These are phyloP conservation scores for sunflower (Helianthus annuus) DNA, from an alignment of 129 eudicot species.

Conservation along the genomic window HanXRQr2.0-SUNRISE NC_035438.2:8553797-8554296, in stretches of 20 bases:
- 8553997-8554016: neutral
- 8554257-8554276: conserved; percentile 84
- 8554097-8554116: conserved; percentile 46
- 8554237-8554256: neutral
- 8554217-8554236: neutral
- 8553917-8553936: conserved; percentile 45
- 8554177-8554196: neutral
- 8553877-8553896: conserved; percentile 68
- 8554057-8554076: conserved; percentile 25
- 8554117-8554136: conserved; percentile 68
- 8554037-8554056: conserved; percentile 34
- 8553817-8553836: neutral
- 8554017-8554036: conserved; percentile 44
- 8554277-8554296: conserved; percentile 76
- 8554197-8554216: neutral
- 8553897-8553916: conserved; percentile 59
- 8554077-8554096: conserved; percentile 5
- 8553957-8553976: neutral
- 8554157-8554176: conserved; percentile 38
- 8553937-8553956: conserved; percentile 31
- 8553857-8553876: conserved; percentile 84
- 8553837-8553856: conserved; percentile 44
- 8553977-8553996: neutral
- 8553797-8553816: conserved; percentile 10
- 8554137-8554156: conserved; percentile 84